Conservation (phyloP, 352 stramenopile species). For the Phytophthora rubi region DNA sequence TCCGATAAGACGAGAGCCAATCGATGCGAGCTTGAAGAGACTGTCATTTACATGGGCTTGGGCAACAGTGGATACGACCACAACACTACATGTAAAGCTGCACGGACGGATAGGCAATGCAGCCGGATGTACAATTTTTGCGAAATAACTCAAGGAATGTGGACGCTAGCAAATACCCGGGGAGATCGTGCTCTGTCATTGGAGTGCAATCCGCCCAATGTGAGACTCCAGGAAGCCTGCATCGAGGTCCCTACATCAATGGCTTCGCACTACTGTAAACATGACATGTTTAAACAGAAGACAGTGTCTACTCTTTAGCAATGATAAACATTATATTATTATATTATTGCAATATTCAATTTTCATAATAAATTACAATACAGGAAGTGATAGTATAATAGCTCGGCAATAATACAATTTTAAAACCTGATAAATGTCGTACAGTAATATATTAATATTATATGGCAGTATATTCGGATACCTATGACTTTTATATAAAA, state of each 20-base stretch:
- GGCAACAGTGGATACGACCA: not conserved
- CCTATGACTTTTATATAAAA: too few relatives aligned
- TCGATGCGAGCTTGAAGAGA: constrained; percentile 17
- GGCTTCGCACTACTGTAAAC: too few relatives aligned
- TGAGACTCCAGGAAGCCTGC: not conserved
- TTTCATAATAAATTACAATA: too few relatives aligned
- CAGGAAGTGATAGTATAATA: too few relatives aligned
- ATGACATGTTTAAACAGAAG: too few relatives aligned
- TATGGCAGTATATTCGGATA: too few relatives aligned
- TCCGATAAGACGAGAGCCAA: constrained; percentile 19
- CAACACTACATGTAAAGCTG: not conserved
- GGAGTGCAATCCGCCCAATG: constrained; percentile 10
- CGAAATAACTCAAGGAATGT: constrained; percentile 20
- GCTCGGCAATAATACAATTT: too few relatives aligned
- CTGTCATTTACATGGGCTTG: constrained; percentile 8
- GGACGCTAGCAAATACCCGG: constrained; percentile 7
- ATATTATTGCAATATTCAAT: too few relatives aligned
- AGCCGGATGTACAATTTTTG: constrained; percentile 17
- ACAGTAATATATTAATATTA: too few relatives aligned
- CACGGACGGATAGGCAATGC: constrained; percentile 3
- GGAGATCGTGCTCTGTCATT: constrained; percentile 7
- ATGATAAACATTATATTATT: too few relatives aligned
- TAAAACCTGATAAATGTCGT: too few relatives aligned
- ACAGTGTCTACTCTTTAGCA: too few relatives aligned
- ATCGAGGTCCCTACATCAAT: not conserved